Percentiles rank a stretch among this genome's conserved stretches.
These are phyloP conservation scores for Leishmania tarentolae DNA, from an alignment of 208 protist species.

Conservation along the genomic window DNA sequence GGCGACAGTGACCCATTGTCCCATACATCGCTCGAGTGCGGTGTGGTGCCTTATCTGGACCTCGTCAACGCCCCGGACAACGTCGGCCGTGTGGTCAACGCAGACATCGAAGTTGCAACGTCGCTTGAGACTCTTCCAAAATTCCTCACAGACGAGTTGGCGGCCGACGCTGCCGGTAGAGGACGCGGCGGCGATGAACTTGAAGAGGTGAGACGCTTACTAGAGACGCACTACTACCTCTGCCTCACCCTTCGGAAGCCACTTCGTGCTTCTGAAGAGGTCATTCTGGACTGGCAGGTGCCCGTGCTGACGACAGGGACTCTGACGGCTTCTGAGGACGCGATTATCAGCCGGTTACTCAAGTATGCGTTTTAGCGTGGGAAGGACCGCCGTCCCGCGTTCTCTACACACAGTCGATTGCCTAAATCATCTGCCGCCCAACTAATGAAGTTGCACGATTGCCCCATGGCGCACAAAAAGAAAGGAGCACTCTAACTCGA, in stretches of 20 bases:
- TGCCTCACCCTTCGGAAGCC: conserved; percentile 56
- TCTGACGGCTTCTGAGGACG: conserved; percentile 41
- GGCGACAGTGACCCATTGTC: not conserved
- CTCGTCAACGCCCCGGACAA: conserved; percentile 70
- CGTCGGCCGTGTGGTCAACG: conserved; percentile 49
- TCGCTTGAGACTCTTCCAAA: conserved; percentile 61
- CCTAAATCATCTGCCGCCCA: not conserved
- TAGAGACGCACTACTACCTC: conserved; percentile 67
- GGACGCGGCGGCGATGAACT: conserved; percentile 23
- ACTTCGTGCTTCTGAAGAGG: conserved; percentile 70
- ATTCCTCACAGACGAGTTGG: conserved; percentile 63
- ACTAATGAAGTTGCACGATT: not conserved
- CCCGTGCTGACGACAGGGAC: conserved; percentile 50
- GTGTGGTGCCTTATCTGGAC: conserved; percentile 83
- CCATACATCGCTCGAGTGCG: conserved; percentile 44
- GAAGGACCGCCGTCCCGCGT: not conserved
- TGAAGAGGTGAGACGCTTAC: conserved; percentile 18
- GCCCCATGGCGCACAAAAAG: not conserved
- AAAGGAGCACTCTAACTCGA: not conserved
- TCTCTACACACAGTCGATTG: not conserved
- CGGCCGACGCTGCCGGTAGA: conserved; percentile 30
- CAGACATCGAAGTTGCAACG: conserved; percentile 65
- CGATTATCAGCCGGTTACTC: conserved; percentile 58
- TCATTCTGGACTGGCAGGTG: conserved; percentile 66
- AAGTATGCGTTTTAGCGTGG: conserved; percentile 63